A percentile compares a stretch with the other conserved stretches of the same genome.
Conservation (phyloP, 176 grass and related monocot genomes). For the Ensete ventricosum region DNA sequence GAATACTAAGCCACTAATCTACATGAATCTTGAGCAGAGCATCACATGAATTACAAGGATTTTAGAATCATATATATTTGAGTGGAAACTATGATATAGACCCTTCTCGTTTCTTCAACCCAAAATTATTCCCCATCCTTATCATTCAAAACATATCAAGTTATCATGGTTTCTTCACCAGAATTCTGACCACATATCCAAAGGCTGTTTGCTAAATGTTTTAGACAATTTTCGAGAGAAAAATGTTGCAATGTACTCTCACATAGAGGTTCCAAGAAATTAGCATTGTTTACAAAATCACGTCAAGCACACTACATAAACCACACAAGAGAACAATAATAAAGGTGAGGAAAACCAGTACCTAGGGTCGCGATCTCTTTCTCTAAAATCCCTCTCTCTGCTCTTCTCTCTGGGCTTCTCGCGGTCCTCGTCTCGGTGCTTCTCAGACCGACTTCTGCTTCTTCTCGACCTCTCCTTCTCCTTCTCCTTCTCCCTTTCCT, state of each 20-base stretch:
- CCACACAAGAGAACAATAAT: background rate
- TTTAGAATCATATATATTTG: background rate
- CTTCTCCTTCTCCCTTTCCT: slow-evolving; percentile 30
- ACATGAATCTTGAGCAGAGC: slow-evolving; percentile 21
- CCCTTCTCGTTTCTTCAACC: no score
- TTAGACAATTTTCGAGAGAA: background rate
- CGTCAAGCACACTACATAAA: background rate
- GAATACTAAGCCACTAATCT: slow-evolving; percentile 17
- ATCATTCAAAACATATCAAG: background rate
- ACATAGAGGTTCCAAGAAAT: background rate
- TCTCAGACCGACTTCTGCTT: slow-evolving; percentile 70
- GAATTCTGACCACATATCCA: background rate
- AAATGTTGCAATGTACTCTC: background rate
- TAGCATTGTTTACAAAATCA: no score
- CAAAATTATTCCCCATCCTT: no score
- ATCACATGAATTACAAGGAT: slow-evolving; percentile 21
- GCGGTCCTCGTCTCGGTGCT: slow-evolving; percentile 39
- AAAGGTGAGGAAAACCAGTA: slow-evolving; percentile 21
- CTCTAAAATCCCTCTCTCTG: slow-evolving; percentile 43
- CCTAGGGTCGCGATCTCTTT: slow-evolving; percentile 59
- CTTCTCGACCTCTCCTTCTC: slow-evolving; percentile 34
- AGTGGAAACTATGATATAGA: background rate
- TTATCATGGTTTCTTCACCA: background rate
- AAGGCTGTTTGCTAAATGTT: background rate
- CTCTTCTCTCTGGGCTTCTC: slow-evolving; percentile 43